Evolutionary conservation across 1,139 yeast genomes (phyloP).

Genomic region (Hyphopichia wangnamkhiaoensis): DNA sequence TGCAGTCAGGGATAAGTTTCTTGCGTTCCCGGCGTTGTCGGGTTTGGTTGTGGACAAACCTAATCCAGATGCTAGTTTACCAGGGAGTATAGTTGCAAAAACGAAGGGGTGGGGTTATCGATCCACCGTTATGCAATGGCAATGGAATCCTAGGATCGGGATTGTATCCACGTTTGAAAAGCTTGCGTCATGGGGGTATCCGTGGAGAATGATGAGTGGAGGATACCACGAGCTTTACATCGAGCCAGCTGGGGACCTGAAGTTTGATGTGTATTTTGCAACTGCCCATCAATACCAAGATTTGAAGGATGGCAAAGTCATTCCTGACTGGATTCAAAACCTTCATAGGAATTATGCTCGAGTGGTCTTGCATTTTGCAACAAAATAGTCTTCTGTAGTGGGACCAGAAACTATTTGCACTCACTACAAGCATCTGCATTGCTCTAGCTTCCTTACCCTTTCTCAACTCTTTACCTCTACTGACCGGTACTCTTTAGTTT

Average conservation of each 20-base stretch:
- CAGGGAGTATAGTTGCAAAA: neutral
- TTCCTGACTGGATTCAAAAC: slow-evolving; percentile 5
- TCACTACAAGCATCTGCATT: too few species aligned
- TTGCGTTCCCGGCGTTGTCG: neutral
- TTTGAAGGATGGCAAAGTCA: slow-evolving; percentile 6
- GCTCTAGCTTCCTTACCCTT: too few species aligned
- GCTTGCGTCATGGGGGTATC: slow-evolving; percentile 7
- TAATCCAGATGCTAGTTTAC: neutral
- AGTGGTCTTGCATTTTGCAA: neutral
- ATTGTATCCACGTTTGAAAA: slow-evolving; percentile 5
- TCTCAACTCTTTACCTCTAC: too few species aligned
- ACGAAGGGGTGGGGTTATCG: slow-evolving; percentile 1
- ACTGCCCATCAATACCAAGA: slow-evolving; percentile 7
- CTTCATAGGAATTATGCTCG: slow-evolving; percentile 7
- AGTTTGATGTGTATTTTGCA: slow-evolving; percentile 5
- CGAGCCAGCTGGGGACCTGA: neutral
- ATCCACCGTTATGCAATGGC: slow-evolving; percentile 4
- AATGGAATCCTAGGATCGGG: slow-evolving; percentile 3
- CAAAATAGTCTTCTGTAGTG: too few species aligned
- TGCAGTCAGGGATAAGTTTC: neutral
- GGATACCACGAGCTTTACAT: slow-evolving; percentile 8
- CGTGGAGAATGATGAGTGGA: slow-evolving; percentile 9
- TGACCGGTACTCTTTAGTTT: too few species aligned
- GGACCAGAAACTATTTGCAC: too few species aligned
- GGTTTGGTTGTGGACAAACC: neutral